These are phyloP conservation scores for Teratosphaeriaceae sp. DNA, from an alignment of 2,329 filamentous ascomycete species.

Conservation along the genomic window DNA sequence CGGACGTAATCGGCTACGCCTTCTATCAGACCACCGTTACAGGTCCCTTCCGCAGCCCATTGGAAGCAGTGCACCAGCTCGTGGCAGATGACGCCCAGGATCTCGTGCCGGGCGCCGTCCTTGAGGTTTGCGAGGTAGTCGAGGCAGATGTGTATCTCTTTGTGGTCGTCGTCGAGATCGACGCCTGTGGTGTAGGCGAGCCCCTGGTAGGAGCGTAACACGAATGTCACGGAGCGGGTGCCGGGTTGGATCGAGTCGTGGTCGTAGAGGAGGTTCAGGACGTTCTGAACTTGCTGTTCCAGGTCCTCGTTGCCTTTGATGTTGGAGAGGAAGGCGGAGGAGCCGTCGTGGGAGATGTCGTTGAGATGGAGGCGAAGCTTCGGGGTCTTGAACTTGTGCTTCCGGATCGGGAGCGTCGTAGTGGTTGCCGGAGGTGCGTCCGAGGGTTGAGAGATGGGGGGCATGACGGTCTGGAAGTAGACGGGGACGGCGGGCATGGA, in stretches of 20 bases:
- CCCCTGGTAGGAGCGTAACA: constrained; percentile 71
- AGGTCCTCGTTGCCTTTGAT: constrained; percentile 59
- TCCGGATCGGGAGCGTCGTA: constrained; percentile 17
- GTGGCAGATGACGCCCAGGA: constrained; percentile 78
- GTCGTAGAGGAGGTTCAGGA: constrained; percentile 67
- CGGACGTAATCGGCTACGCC: constrained; percentile 92
- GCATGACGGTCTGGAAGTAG: constrained; percentile 32
- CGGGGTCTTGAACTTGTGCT: constrained; percentile 33
- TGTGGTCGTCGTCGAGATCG: constrained; percentile 77
- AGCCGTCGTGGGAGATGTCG: constrained; percentile 50
- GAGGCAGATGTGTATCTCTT: constrained; percentile 85
- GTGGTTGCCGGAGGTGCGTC: constrained; percentile 9
- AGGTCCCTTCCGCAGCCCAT: constrained; percentile 55
- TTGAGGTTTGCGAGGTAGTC: constrained; percentile 54
- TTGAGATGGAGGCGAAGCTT: constrained; percentile 42
- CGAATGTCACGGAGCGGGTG: constrained; percentile 80
- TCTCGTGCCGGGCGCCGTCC: constrained; percentile 48
- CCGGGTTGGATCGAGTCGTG: constrained; percentile 40
- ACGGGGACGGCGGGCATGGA: constrained; percentile 18
- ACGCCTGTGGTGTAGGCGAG: constrained; percentile 83
- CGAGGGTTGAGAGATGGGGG: constrained; percentile 10
- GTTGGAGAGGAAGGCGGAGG: constrained; percentile 59
- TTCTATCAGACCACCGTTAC: constrained; percentile 71
- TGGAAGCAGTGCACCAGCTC: constrained; percentile 96
- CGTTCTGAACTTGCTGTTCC: constrained; percentile 55